A percentile compares a stretch with the other conserved stretches of the same genome.
Evolutionary conservation across 2,329 filamentous ascomycete species (phyloP).

Genomic region (Fusarium heterosporum): DNA sequence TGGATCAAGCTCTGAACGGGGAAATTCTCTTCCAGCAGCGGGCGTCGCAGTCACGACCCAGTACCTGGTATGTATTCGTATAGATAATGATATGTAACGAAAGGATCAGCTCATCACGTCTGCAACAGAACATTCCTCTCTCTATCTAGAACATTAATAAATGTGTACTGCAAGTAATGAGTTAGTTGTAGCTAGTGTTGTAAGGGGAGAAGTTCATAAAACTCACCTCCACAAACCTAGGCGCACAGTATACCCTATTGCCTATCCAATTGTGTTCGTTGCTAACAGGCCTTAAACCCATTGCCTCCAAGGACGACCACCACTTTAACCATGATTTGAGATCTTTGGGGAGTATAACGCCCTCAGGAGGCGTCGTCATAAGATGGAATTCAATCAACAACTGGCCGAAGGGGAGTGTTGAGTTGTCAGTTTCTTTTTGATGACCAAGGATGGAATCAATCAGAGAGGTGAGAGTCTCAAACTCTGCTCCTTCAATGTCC

Average conservation of each 20-base stretch:
- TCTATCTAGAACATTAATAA: not conserved
- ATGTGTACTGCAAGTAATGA: not conserved
- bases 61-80: too few relatives aligned
- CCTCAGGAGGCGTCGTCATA: not conserved
- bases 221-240: conserved; percentile 4
- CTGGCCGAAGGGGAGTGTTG: conserved; percentile 1
- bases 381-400: not conserved
- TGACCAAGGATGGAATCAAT: not conserved
- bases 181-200: not conserved
- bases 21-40: too few relatives aligned
- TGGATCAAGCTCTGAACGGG: too few relatives aligned
- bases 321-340: not conserved
- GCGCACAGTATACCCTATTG: not conserved
- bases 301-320: conserved; percentile 2
- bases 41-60: too few relatives aligned
- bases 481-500: conserved; percentile 4
- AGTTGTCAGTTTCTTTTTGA: not conserved
- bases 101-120: not conserved
- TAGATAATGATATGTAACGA: not conserved
- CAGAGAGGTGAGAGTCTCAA: not conserved
- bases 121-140: not conserved
- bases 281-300: not conserved
- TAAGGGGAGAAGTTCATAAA: fast-evolving
- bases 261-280: not conserved
- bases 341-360: not conserved